phyloP scores from a whole-genome alignment of 768 basidiomycete genomes.

The Terana coerulea region DNA sequence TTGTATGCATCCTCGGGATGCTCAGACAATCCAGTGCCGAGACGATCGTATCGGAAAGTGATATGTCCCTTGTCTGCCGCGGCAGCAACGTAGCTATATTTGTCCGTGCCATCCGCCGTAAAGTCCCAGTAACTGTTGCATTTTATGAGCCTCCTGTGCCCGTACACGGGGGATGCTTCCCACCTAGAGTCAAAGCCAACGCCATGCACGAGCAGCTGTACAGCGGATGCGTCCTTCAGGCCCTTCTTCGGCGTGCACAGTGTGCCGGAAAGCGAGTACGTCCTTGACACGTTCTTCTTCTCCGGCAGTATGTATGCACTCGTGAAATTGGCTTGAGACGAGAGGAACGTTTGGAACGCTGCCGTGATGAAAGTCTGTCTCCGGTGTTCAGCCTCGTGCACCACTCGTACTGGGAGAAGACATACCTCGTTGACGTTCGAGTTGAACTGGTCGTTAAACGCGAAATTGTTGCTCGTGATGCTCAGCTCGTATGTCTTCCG shows the following conservation, averaged over 20 bases:
- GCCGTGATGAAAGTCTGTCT: slow-evolving; percentile 8
- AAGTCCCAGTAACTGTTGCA: slow-evolving; percentile 8
- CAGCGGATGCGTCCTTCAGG: slow-evolving; percentile 10
- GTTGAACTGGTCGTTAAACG: slow-evolving; percentile 11
- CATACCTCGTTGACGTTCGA: slow-evolving; percentile 14
- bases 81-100: neutral
- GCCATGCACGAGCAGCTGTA: slow-evolving; percentile 17
- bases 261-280: slow-evolving; percentile 15
- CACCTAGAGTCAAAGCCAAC: slow-evolving; percentile 16
- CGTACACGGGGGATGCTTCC: neutral
- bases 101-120: neutral
- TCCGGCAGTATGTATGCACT: slow-evolving; percentile 2
- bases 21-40: neutral
- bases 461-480: slow-evolving; percentile 14
- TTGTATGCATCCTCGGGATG: slow-evolving; percentile 1
- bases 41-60: neutral
- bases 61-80: neutral
- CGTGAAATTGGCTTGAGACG: slow-evolving; percentile 7
- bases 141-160: too few relatives aligned
- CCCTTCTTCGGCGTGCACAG: slow-evolving; percentile 14
- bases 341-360: slow-evolving; percentile 10
- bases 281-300: slow-evolving; percentile 7
- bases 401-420: too few relatives aligned
- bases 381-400: neutral
- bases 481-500: slow-evolving; percentile 9